A percentile compares a stretch with the other conserved stretches of the same genome.
Evolutionary conservation across 805 yeast species (phyloP).

Genomic region (Candida easanensis): DNA sequence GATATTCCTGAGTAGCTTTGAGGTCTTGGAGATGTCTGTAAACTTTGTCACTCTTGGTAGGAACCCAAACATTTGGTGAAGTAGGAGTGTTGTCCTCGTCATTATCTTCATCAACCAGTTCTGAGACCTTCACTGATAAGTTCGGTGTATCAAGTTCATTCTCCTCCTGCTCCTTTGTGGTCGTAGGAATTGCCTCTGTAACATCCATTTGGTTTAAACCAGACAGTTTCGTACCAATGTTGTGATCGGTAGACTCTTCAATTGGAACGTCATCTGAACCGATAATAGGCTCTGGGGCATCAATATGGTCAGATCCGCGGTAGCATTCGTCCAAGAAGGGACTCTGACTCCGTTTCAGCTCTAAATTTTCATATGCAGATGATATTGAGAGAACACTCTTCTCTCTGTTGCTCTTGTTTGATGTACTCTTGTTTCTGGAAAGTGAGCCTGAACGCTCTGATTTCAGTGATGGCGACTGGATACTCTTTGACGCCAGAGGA

Average conservation of each 20-base stretch:
- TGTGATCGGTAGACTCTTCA: slow-evolving; percentile 30
- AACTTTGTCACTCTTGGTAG: slow-evolving; percentile 30
- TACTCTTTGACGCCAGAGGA: slow-evolving; percentile 13
- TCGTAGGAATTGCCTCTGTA: background rate
- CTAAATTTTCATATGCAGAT: slow-evolving; percentile 21
- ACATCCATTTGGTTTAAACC: background rate
- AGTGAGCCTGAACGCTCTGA: slow-evolving; percentile 10
- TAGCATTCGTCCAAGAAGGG: slow-evolving; percentile 26
- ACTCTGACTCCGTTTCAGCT: slow-evolving; percentile 21
- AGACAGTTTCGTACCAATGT: slow-evolving; percentile 12
- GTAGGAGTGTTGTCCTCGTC: no score
- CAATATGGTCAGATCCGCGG: slow-evolving; percentile 20
- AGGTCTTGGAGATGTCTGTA: slow-evolving; percentile 29
- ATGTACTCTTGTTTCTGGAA: slow-evolving; percentile 3
- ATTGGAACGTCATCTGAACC: slow-evolving; percentile 25
- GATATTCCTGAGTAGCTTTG: slow-evolving; percentile 29
- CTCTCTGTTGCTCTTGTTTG: slow-evolving; percentile 11
- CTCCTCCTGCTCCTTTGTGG: no score
- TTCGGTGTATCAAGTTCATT: background rate
- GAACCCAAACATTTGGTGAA: no score
- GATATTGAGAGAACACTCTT: slow-evolving; percentile 19
- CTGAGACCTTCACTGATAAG: no score
- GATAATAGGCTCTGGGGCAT: slow-evolving; percentile 1
- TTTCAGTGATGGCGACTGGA: slow-evolving; percentile 7
- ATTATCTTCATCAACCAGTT: no score